Evolutionary conservation across 257 asterid species (phyloP).

Genomic region (Solanum pennellii): DNA sequence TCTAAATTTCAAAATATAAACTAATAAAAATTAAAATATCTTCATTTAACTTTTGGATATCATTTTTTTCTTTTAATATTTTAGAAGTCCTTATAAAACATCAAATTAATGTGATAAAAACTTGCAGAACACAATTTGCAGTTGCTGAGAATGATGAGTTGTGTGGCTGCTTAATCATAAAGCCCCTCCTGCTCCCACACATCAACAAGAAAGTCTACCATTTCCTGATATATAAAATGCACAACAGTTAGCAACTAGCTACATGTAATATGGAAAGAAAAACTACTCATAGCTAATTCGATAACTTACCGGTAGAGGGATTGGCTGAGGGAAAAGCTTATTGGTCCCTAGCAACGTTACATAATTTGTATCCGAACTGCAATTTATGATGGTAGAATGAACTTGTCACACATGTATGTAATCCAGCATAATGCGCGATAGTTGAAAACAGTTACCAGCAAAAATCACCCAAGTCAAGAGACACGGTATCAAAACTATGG

Average conservation of each 20-base stretch:
- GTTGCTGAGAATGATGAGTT: conserved; percentile 8
- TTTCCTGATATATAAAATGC: conserved; percentile 18
- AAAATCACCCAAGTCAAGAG: background rate
- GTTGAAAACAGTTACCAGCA: background rate
- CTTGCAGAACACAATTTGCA: background rate
- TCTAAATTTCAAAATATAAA: background rate
- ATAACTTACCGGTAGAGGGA: conserved; percentile 67
- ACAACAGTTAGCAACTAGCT: background rate
- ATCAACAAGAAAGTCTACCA: conserved; percentile 37
- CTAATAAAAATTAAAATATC: background rate
- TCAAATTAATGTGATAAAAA: background rate
- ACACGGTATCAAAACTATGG: background rate
- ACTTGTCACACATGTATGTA: background rate
- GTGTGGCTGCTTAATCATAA: conserved; percentile 17
- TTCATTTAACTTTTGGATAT: background rate
- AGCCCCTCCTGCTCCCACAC: conserved; percentile 39
- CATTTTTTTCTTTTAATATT: background rate
- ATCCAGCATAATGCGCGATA: background rate
- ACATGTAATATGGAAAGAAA: background rate
- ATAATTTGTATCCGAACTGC: conserved; percentile 69
- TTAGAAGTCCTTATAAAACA: background rate
- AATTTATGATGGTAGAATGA: background rate
- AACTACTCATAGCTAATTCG: background rate
- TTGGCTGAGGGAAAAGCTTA: conserved; percentile 73
- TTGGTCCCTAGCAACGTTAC: conserved; percentile 70